phyloP scores from a whole-genome alignment of 805 yeast genomes.

The Komagataella populi region DNA sequence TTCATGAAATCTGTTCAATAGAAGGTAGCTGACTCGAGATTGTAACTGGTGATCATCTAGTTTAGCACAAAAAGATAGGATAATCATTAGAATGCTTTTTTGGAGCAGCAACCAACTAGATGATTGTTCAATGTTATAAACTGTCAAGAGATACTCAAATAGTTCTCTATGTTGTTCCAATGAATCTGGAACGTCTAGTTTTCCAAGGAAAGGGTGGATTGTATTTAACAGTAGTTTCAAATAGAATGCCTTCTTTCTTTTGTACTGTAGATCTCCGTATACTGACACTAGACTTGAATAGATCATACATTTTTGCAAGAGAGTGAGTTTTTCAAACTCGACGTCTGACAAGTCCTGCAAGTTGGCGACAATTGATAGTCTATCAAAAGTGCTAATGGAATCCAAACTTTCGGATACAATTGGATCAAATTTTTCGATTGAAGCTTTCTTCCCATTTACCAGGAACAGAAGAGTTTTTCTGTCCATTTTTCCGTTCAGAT shows the following conservation, averaged over 20 bases:
- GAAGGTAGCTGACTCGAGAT: constrained; percentile 23
- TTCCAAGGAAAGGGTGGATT: constrained; percentile 25
- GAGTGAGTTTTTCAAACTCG: constrained; percentile 28
- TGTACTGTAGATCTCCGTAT: constrained; percentile 45
- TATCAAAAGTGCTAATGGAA: constrained; percentile 5
- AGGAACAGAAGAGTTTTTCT: constrained; percentile 26
- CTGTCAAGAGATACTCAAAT: constrained; percentile 2
- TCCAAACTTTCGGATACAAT: background rate
- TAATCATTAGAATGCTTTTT: constrained; percentile 11
- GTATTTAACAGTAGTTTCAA: constrained; percentile 50
- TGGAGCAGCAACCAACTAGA: constrained; percentile 3
- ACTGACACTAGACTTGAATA: constrained; percentile 54
- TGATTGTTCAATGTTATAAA: background rate
- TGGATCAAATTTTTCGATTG: constrained; percentile 6
- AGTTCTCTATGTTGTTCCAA: background rate
- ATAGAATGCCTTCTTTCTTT: constrained; percentile 58
- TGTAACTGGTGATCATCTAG: constrained; percentile 21
- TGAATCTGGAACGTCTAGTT: background rate
- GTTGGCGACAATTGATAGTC: constrained; percentile 31
- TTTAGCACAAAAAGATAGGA: constrained; percentile 39
- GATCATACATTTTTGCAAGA: constrained; percentile 43
- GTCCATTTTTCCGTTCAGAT: constrained; percentile 34
- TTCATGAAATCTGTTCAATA: constrained; percentile 42
- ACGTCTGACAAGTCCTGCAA: constrained; percentile 32
- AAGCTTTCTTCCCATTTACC: constrained; percentile 20